These are phyloP conservation scores for Emiliania huxleyi DNA, from an alignment of 78 protist species.

Conservation along the genomic window DNA sequence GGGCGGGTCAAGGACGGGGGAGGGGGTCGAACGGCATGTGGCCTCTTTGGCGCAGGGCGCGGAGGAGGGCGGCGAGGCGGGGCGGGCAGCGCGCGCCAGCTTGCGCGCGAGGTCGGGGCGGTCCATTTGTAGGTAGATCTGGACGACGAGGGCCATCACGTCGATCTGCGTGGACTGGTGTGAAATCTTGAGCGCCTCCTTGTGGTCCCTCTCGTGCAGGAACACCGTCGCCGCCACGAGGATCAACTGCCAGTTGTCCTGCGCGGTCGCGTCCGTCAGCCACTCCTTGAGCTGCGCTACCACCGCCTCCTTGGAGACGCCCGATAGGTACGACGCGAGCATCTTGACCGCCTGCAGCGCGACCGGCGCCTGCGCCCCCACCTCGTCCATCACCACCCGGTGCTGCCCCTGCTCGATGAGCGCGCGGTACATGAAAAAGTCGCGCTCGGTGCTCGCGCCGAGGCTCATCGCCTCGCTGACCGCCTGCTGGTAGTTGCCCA, in stretches of 20 bases:
- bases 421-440: conserved; percentile 3
- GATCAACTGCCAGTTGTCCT: neutral
- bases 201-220: neutral
- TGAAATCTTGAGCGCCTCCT: neutral
- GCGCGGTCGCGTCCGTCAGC: neutral
- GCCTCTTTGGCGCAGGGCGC: too few species aligned
- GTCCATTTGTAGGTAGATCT: neutral
- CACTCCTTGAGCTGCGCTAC: neutral
- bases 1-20: too few species aligned
- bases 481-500: neutral
- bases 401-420: neutral
- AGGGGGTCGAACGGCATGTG: too few species aligned
- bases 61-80: too few species aligned
- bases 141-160: neutral
- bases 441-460: neutral
- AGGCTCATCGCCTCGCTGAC: neutral
- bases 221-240: neutral
- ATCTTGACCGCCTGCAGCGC: neutral
- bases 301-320: neutral
- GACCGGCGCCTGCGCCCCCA: neutral
- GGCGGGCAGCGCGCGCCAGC: too few species aligned
- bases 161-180: neutral
- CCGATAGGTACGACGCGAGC: neutral
- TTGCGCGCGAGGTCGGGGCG: neutral
- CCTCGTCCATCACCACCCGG: neutral